phyloP scores from a whole-genome alignment of 2,329 filamentous ascomycete genomes.

The Colletotrichum falcatum region DNA sequence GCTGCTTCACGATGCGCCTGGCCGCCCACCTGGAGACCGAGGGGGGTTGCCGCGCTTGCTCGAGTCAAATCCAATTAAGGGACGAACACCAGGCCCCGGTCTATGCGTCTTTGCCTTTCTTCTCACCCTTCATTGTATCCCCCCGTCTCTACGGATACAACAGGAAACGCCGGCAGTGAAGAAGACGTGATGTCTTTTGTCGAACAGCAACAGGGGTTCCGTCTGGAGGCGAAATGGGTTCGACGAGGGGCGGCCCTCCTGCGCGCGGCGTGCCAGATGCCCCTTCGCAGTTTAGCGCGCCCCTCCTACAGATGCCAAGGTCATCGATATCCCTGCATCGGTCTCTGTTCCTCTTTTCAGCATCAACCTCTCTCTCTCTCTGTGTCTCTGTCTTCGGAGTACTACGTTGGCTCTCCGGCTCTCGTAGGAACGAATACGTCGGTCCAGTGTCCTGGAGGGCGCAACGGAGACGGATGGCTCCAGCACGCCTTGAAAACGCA shows the following conservation, averaged over 20 bases:
- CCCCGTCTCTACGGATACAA: background rate
- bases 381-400: too few relatives aligned
- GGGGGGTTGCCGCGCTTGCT: too few relatives aligned
- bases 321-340: background rate
- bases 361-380: background rate
- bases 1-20: constrained; percentile 28
- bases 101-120: background rate
- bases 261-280: constrained; percentile 20
- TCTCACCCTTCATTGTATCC: background rate
- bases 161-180: background rate
- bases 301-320: constrained; percentile 11
- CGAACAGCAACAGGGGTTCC: background rate
- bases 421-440: background rate
- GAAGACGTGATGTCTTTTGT: background rate
- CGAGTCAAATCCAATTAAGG: background rate
- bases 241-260: constrained; percentile 4
- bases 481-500: constrained; percentile 22
- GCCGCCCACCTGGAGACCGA: background rate
- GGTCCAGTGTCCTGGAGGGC: background rate
- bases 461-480: background rate
- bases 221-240: constrained; percentile 27
- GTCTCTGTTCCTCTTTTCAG: background rate
- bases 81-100: background rate
- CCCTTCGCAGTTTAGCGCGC: constrained; percentile 18
- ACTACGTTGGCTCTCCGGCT: too few relatives aligned